Conservation (phyloP, 2,329 filamentous ascomycete species). For the Talaromyces islandicus region DNA sequence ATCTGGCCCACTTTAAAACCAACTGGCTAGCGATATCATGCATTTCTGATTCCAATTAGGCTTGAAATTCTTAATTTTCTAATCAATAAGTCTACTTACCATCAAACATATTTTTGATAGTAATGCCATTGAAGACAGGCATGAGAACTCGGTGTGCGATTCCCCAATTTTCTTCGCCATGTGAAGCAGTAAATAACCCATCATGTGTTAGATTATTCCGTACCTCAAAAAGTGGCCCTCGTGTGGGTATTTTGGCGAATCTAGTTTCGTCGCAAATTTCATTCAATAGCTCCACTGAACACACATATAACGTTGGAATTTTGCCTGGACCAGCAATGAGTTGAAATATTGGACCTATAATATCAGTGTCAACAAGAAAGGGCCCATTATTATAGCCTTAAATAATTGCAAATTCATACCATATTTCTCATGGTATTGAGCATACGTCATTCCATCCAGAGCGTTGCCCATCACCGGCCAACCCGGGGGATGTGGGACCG, state of each 20-base stretch:
- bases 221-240: constrained; percentile 37
- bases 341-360: not conserved
- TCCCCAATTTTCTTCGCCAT: not conserved
- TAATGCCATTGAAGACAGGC: not conserved
- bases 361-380: not conserved
- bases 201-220: constrained; percentile 56
- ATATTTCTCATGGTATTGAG: not conserved
- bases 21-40: not conserved
- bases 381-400: not conserved
- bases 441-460: not conserved
- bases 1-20: not conserved
- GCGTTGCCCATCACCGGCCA: not conserved
- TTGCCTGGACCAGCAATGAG: not conserved
- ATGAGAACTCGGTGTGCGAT: not conserved
- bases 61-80: not conserved
- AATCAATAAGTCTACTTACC: not conserved
- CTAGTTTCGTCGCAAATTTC: not conserved
- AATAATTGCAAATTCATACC: not conserved
- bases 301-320: not conserved
- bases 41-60: not conserved
- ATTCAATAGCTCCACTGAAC: not conserved
- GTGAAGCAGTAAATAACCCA: constrained; percentile 56
- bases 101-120: not conserved
- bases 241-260: not conserved
- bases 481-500: not conserved